A percentile compares a stretch with the other conserved stretches of the same genome.
Conservation (phyloP, 1,284 basidiomycete species). For the Apiotrichum gracile region DNA sequence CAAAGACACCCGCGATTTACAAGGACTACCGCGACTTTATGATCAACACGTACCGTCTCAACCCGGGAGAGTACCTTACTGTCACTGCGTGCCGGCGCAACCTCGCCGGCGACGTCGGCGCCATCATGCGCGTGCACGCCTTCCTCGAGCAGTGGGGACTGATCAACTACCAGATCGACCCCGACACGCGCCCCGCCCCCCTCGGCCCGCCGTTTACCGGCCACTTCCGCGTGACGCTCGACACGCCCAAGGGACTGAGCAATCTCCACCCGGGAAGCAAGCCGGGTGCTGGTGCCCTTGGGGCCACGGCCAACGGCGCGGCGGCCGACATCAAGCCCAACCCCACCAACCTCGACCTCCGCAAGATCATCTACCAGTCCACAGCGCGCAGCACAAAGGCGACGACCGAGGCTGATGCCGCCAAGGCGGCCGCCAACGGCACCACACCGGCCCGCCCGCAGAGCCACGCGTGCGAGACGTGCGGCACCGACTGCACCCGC, state of each 20-base stretch:
- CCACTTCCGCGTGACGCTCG: slow-evolving; percentile 94
- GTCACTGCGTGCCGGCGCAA: slow-evolving; percentile 95
- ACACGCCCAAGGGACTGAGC: slow-evolving; percentile 91
- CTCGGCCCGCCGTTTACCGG: slow-evolving; percentile 97
- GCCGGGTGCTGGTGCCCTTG: slow-evolving; percentile 45
- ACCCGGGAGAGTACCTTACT: slow-evolving; percentile 93
- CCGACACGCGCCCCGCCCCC: slow-evolving; percentile 87
- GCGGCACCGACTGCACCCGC: slow-evolving; percentile 84
- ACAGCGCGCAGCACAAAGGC: slow-evolving; percentile 64
- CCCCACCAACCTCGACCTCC: slow-evolving; percentile 65
- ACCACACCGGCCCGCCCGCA: slow-evolving; percentile 47
- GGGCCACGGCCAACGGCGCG: slow-evolving; percentile 35
- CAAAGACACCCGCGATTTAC: slow-evolving; percentile 95
- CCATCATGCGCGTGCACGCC: slow-evolving; percentile 97
- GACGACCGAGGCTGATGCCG: slow-evolving; percentile 61
- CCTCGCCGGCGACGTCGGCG: slow-evolving; percentile 95
- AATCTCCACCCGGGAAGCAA: slow-evolving; percentile 80
- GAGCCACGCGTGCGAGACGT: slow-evolving; percentile 83
- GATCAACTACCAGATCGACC: slow-evolving; percentile 98
- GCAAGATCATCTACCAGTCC: slow-evolving; percentile 81
- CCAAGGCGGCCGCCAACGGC: slow-evolving; percentile 53
- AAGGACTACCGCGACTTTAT: slow-evolving; percentile 99
- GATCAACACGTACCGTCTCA: slow-evolving; percentile 95
- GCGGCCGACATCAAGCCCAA: slow-evolving; percentile 59
- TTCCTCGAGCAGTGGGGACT: slow-evolving; percentile 99